Base-by-base conservation (phyloP, 345 rosid genomes). In the Eucalyptus erythrocorys region DNA sequence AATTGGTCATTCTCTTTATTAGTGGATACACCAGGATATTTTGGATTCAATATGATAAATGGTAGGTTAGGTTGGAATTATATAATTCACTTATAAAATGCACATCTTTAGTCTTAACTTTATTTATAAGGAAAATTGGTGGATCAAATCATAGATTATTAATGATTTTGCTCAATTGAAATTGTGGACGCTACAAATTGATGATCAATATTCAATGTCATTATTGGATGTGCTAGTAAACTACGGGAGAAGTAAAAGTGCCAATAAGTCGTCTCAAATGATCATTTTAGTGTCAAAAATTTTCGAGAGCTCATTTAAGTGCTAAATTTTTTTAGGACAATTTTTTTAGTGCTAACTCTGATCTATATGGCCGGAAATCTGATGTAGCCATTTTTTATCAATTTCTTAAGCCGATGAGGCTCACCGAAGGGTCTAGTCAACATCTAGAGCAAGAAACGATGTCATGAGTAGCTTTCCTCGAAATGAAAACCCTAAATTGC, bases 191-290 rank as follows among this genome's bases (percentile, higher is more conserved):
- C 27, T 24, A 1, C 61, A 55, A 55, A 1, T 57, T 57, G 7
- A 57, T 57, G n/a, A 57, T 57, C n/a, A 26, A 26, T 57, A 57
- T 57, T 57, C 64, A 26, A 26, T 10, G n/a, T 10, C n/a, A 27
- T 26, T 57, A 11, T 57, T 57, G n/a, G 14, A 57, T 57, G n/a
- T 0, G 30, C 64, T 26, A 10, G 11, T 57, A 24, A 57, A 57
- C 0, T 53, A 3, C 13, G 0, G 21, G 51, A 49, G 19, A 49
- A 49, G 51, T 7, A 14, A 0, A 49, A 49, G 1, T 49, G 19
- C 19, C 0, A 14, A 49, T 14, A 0, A 49, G 51, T 49, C 6
- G 3, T 49, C 19, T 14, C 3, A 0, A 13, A 0, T 49, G 0
- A 3, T 50, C 21, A 50, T 1, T 50, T 50, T 50, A 50, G 21